These are phyloP conservation scores for Pholiota adiposa DNA, from an alignment of 1,284 basidiomycete genomes.

Conservation along the genomic window DNA sequence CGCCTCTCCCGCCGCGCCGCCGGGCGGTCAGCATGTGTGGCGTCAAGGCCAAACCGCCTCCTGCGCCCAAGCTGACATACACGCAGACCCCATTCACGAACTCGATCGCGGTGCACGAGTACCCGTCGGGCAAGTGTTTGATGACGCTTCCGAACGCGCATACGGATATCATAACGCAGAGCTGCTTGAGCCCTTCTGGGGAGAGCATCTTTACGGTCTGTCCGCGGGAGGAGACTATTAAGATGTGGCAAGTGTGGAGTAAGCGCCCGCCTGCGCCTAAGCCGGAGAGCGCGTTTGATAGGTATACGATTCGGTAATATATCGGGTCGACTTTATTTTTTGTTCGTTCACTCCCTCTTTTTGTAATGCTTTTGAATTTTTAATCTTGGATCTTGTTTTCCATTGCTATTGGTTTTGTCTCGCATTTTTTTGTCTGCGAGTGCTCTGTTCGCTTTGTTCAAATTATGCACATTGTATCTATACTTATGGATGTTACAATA, in stretches of 20 bases:
- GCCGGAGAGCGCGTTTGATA: slow-evolving; percentile 40
- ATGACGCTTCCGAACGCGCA: slow-evolving; percentile 41
- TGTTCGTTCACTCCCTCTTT: not conserved
- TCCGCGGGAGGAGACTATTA: slow-evolving; percentile 42
- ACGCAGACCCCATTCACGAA: slow-evolving; percentile 36
- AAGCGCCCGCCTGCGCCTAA: slow-evolving; percentile 28
- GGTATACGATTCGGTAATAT: slow-evolving; percentile 37
- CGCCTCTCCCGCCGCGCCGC: slow-evolving; percentile 10
- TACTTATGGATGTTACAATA: not conserved
- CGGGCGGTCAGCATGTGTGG: not conserved
- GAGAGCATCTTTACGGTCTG: slow-evolving; percentile 42
- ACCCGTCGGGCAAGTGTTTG: slow-evolving; percentile 41
- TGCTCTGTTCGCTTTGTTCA: not conserved
- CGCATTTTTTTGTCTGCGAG: not conserved
- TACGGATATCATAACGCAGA: slow-evolving; percentile 35
- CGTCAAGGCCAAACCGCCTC: not conserved
- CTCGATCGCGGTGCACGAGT: slow-evolving; percentile 42
- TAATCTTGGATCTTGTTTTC: not conserved
- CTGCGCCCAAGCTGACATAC: slow-evolving; percentile 23
- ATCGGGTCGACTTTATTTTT: not conserved
- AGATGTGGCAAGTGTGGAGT: slow-evolving; percentile 47
- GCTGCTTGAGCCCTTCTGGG: slow-evolving; percentile 41
- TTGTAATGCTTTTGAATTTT: not conserved
- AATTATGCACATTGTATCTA: not conserved
- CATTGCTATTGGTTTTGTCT: not conserved